Evolutionary conservation across 2,329 filamentous ascomycete genomes (phyloP).

Genomic region (Amylocarpus encephaloides): DNA sequence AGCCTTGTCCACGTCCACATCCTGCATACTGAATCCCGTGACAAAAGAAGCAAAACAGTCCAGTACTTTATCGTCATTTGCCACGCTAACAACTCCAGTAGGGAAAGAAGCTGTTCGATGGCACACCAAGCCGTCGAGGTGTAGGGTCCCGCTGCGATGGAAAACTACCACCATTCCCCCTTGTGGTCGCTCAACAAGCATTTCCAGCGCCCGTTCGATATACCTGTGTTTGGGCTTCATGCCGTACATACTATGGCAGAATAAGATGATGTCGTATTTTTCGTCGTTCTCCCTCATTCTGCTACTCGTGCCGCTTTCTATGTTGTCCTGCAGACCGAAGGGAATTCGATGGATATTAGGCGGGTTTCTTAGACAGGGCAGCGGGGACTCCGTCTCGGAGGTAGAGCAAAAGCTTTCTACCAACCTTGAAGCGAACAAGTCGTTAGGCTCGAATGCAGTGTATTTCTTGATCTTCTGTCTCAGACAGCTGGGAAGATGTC

Average conservation of each 20-base stretch:
- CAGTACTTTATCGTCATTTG: slow-evolving; percentile 39
- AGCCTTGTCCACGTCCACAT: slow-evolving; percentile 26
- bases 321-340: slow-evolving; percentile 34
- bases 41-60: slow-evolving; percentile 49
- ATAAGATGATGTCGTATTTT: slow-evolving; percentile 50
- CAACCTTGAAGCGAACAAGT: slow-evolving; percentile 37
- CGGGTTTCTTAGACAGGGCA: slow-evolving; percentile 38
- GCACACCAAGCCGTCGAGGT: slow-evolving; percentile 43
- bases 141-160: slow-evolving; percentile 42
- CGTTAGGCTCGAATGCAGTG: slow-evolving; percentile 39
- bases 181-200: slow-evolving; percentile 38
- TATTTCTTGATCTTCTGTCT: slow-evolving; percentile 44
- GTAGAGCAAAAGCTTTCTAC: slow-evolving; percentile 36
- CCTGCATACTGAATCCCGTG: slow-evolving; percentile 38
- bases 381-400: slow-evolving; percentile 28
- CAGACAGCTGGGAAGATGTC: slow-evolving; percentile 37
- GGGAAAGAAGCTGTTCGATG: slow-evolving; percentile 42
- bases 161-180: slow-evolving; percentile 47
- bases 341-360: slow-evolving; percentile 35
- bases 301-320: slow-evolving; percentile 9
- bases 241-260: slow-evolving; percentile 60
- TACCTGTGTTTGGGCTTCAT: slow-evolving; percentile 43
- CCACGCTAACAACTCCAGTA: slow-evolving; percentile 38
- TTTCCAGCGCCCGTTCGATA: slow-evolving; percentile 41
- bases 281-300: slow-evolving; percentile 24